phyloP scores from a whole-genome alignment of 73 alveolate species.

The Urostyla sp. region DNA sequence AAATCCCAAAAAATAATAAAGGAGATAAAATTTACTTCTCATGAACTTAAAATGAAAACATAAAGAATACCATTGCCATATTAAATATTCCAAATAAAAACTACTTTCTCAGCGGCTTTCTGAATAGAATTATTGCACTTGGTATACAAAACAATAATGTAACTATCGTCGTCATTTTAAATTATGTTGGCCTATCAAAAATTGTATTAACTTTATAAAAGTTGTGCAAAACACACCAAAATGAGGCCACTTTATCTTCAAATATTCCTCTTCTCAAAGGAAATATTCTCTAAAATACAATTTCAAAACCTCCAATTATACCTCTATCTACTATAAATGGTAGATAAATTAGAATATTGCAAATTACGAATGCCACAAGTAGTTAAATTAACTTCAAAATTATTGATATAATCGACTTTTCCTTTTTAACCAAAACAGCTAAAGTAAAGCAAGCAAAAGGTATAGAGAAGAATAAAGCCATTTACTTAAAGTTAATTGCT shows the following conservation, averaged over 20 bases:
- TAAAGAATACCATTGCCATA: constrained; percentile 76
- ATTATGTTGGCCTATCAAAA: constrained; percentile 21
- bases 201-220: constrained; percentile 58
- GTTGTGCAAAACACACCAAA: constrained; percentile 81
- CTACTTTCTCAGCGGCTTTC: constrained; percentile 61
- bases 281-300: constrained; percentile 72
- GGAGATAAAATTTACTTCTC: constrained; percentile 80
- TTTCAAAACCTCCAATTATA: constrained; percentile 1
- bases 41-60: constrained; percentile 81
- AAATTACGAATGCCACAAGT: not conserved
- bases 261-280: constrained; percentile 80
- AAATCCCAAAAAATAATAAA: constrained; percentile 3
- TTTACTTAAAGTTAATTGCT: constrained; percentile 88
- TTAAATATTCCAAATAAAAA: constrained; percentile 69
- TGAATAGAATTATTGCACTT: not conserved
- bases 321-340: constrained; percentile 13
- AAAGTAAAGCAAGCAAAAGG: constrained; percentile 87
- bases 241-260: constrained; percentile 84
- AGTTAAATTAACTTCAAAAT: not conserved
- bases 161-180: constrained; percentile 55
- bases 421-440: constrained; percentile 53
- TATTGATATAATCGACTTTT: not conserved
- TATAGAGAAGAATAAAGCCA: constrained; percentile 91
- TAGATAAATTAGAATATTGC: not conserved
- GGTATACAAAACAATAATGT: constrained; percentile 63